Percentiles rank a stretch among this genome's conserved stretches.
These are phyloP conservation scores for Haberlea rhodopensis DNA, from an alignment of 257 asterid species.

Conservation along the genomic window DNA sequence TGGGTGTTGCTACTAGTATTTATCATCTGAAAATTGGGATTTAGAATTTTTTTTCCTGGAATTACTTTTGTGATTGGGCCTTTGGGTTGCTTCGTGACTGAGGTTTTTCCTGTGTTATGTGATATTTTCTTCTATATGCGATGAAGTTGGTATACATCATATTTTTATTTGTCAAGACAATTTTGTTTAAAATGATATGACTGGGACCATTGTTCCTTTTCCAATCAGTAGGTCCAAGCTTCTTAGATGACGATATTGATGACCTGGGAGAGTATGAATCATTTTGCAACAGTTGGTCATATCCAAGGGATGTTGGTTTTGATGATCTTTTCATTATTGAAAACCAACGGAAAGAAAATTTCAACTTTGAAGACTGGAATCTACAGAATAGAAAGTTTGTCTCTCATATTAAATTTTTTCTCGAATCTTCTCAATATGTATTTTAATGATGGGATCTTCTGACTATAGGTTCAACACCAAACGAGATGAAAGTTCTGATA, in stretches of 20 bases:
- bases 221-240: constrained; percentile 36
- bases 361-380: constrained; percentile 39
- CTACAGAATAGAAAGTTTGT: constrained; percentile 46
- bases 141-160: constrained; percentile 1
- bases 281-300: constrained; percentile 32
- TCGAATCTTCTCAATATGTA: constrained; percentile 17
- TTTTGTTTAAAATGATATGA: constrained; percentile 16
- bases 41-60: constrained; percentile 7
- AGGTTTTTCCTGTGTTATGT: not conserved
- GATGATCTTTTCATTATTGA: constrained; percentile 37
- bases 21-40: not conserved
- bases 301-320: constrained; percentile 34
- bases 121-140: constrained; percentile 6
- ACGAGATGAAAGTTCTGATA: constrained; percentile 27
- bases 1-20: not conserved
- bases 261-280: constrained; percentile 39
- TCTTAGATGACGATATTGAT: constrained; percentile 34
- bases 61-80: not conserved
- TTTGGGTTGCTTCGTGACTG: not conserved
- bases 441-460: constrained; percentile 11
- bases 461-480: constrained; percentile 43
- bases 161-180: constrained; percentile 15
- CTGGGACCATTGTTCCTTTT: constrained; percentile 16
- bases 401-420: constrained; percentile 2
- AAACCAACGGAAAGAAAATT: constrained; percentile 36